Percentiles rank a stretch among this genome's conserved stretches.
Evolutionary conservation across 305 asterid genomes (phyloP).

Genomic region (Nicotiana rustica): DNA sequence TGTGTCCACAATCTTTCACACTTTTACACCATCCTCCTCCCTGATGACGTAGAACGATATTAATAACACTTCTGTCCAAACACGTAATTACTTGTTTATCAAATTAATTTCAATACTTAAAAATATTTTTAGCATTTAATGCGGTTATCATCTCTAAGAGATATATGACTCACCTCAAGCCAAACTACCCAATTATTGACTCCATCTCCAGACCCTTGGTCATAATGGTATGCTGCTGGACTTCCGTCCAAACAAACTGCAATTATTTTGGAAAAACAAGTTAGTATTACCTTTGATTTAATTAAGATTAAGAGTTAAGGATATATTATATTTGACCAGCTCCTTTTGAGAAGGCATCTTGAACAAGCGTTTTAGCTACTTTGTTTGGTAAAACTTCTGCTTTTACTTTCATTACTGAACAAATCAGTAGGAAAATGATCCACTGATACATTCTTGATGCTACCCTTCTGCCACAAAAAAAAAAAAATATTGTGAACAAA

Average conservation of each 20-base stretch:
- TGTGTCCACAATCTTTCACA: neutral
- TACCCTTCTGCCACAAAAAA: neutral
- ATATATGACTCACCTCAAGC: slow-evolving; percentile 38
- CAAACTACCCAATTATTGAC: slow-evolving; percentile 42
- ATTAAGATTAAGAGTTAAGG: neutral
- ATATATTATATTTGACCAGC: neutral
- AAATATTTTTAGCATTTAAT: no score
- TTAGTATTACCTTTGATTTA: neutral
- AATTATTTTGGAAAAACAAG: no score
- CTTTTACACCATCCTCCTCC: neutral
- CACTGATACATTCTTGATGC: no score
- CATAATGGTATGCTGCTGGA: slow-evolving; percentile 45
- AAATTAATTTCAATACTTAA: no score
- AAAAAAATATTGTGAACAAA: no score
- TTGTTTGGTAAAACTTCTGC: neutral
- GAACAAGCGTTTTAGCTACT: neutral
- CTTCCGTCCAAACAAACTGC: slow-evolving; percentile 56
- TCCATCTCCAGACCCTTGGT: slow-evolving; percentile 45
- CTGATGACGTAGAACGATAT: neutral
- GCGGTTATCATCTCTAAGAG: no score
- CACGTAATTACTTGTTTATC: no score
- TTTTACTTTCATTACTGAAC: neutral
- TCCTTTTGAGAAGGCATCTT: neutral
- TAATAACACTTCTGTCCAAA: neutral
- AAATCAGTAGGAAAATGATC: neutral